phyloP scores from a whole-genome alignment of 2,329 filamentous ascomycete species.

The Helminthosporium solani region DNA sequence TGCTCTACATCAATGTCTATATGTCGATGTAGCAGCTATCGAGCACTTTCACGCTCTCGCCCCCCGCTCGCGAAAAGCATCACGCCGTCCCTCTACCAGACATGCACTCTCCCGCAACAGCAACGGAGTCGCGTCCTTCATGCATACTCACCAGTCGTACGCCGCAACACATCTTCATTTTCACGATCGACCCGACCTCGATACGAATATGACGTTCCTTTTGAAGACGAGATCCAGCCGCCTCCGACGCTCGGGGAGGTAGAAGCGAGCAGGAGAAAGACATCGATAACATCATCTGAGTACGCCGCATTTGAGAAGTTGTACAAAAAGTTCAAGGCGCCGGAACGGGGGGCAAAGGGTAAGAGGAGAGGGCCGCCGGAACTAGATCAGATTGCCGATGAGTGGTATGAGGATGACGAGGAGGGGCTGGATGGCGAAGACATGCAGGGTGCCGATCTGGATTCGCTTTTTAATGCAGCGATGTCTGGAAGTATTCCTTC shows the following conservation, averaged over 20 bases:
- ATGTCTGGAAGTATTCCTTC: slow-evolving; percentile 13
- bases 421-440: slow-evolving; percentile 10
- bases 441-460: slow-evolving; percentile 14
- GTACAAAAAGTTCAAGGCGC: slow-evolving; percentile 28
- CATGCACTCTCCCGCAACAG: slow-evolving; percentile 58
- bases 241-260: slow-evolving; percentile 18
- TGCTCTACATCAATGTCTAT: slow-evolving; percentile 30
- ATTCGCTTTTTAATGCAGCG: slow-evolving; percentile 35
- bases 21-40: slow-evolving; percentile 31
- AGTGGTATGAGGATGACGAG: slow-evolving; percentile 35
- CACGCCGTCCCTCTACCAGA: slow-evolving; percentile 72
- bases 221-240: slow-evolving; percentile 47
- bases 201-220: slow-evolving; percentile 52
- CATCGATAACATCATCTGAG: slow-evolving; percentile 40
- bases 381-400: slow-evolving; percentile 32
- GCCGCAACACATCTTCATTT: slow-evolving; percentile 20
- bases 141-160: slow-evolving; percentile 12
- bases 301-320: slow-evolving; percentile 39
- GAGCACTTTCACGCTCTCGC: slow-evolving; percentile 35
- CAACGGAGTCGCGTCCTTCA: slow-evolving; percentile 5
- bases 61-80: slow-evolving; percentile 45
- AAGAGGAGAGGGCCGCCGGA: slow-evolving; percentile 13
- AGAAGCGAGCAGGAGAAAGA: slow-evolving; percentile 15
- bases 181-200: slow-evolving; percentile 11
- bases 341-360: slow-evolving; percentile 7